Evolutionary conservation across 495 filamentous ascomycete genomes (phyloP), one percentile per base, ranked within the genome.

Genomic region (Tuber borchii): DNA sequence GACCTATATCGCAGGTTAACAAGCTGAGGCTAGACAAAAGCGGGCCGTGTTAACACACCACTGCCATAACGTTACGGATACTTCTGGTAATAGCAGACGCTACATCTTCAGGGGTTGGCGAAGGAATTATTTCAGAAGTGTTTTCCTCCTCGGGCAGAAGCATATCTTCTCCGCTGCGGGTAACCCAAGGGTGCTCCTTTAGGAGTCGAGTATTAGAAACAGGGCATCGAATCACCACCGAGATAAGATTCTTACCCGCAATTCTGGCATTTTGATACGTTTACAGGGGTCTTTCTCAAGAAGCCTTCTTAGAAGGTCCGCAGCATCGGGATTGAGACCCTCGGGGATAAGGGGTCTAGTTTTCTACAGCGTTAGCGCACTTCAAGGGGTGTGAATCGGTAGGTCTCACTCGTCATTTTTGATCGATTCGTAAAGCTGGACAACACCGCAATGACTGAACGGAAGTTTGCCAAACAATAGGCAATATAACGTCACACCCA

Each of bases 401-500:
- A n/a, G 26, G 9, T 65, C 78, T 83, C 75, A 83, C 9, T 85
- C 79, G 70, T 96, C 90, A 26, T 86, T 88, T 76, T 90, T 90
- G 83, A 99, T 98, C 10, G 93, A 89, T 76, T 97, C 90, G 79
- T 95, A 98, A 72, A 98, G 88, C 40, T 97, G 94, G 61, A 98
- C 86, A 48, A 97, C 89, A 44, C 89, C 90, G 1, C 68, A 69
- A 73, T 91, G 87, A 77, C 92, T 91, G 80, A 97, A 99, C 0
- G 95, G 95, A 69, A 99, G 88, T 65, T 85, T 86, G 20, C 95
- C 95, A 83, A 95, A 99, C 65, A 92, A 88, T 34, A 99, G 87
- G 83, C 95, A 99, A 82, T 97, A 98, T 19, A 99, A 85, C 1
- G 94, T 95, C 3, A 97, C 91, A 12, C 95, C 95, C 96, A 99